A percentile compares a stretch with the other conserved stretches of the same genome.
Conservation (phyloP, 306 rosid genomes). For the Vigna reflexopilosa region DNA sequence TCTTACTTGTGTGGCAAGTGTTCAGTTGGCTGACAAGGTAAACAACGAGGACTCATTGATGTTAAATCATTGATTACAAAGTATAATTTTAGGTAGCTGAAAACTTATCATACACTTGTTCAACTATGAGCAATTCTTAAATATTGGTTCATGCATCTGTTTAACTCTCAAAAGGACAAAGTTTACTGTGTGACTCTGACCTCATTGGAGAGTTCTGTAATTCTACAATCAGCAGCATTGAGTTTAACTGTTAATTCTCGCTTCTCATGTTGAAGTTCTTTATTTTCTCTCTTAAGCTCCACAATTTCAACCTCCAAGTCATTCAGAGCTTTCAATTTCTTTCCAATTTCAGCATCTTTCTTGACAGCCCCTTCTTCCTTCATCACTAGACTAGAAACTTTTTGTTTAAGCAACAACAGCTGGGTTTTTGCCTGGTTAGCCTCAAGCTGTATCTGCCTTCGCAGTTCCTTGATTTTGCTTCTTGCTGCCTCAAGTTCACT, state of each 20-base stretch:
- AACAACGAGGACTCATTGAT: conserved; percentile 4
- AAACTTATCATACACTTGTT: conserved; percentile 25
- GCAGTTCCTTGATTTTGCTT: conserved; percentile 79
- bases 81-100: not conserved
- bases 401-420: conserved; percentile 79
- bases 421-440: conserved; percentile 80
- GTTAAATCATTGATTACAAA: conserved; percentile 3
- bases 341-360: conserved; percentile 71
- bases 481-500: conserved; percentile 75
- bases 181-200: conserved; percentile 47
- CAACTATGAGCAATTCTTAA: conserved; percentile 2
- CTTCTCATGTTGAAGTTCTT: conserved; percentile 82
- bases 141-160: conserved; percentile 28
- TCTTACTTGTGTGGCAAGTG: not conserved
- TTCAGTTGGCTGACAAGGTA: conserved; percentile 3
- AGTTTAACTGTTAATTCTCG: conserved; percentile 74
- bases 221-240: conserved; percentile 65
- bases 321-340: conserved; percentile 65
- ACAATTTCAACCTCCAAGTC: conserved; percentile 70
- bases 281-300: conserved; percentile 77
- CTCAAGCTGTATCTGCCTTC: conserved; percentile 78
- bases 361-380: conserved; percentile 73
- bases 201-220: conserved; percentile 65
- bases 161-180: conserved; percentile 10
- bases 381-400: conserved; percentile 68